phyloP scores from a whole-genome alignment of 2,329 filamentous ascomycete genomes.

The Trichoderma gracile region DNA sequence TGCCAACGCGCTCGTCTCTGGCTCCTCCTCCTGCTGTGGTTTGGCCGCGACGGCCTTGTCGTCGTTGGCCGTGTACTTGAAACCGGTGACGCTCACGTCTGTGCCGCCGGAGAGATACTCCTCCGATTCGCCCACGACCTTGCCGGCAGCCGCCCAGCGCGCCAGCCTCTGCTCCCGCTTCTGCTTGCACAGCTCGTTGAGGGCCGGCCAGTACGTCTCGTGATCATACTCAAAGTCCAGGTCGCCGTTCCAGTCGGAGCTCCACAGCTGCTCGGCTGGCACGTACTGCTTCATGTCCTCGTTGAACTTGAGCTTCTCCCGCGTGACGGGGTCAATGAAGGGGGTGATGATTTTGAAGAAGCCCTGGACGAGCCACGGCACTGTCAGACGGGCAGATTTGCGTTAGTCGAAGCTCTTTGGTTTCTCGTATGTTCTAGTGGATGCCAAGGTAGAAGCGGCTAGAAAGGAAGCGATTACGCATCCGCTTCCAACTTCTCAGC shows the following conservation, averaged over 20 bases:
- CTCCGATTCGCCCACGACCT: conserved; percentile 82
- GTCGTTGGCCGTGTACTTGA: conserved; percentile 33
- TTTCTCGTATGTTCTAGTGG: not conserved
- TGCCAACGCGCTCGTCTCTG: conserved; percentile 22
- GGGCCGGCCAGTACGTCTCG: conserved; percentile 80
- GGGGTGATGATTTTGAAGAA: conserved; percentile 97
- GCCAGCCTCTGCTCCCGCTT: conserved; percentile 62
- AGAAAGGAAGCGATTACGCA: not conserved
- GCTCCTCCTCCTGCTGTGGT: conserved; percentile 23
- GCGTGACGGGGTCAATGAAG: conserved; percentile 93
- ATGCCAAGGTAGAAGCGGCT: not conserved
- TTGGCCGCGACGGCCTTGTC: conserved; percentile 30
- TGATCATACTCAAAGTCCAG: conserved; percentile 93
- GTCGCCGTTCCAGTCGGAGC: conserved; percentile 70
- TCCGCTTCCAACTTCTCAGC: too few relatives aligned
- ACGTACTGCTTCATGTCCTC: conserved; percentile 84
- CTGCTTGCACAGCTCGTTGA: conserved; percentile 69
- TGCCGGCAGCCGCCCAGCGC: conserved; percentile 79
- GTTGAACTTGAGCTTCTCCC: conserved; percentile 97
- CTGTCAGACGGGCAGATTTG: conserved; percentile 44
- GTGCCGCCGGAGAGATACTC: conserved; percentile 73
- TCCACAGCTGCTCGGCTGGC: conserved; percentile 79
- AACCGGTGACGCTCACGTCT: conserved; percentile 39
- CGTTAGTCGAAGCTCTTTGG: not conserved
- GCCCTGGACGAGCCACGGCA: conserved; percentile 85